phyloP scores from a whole-genome alignment of 768 basidiomycete genomes.

The Suillus cothurnatus region DNA sequence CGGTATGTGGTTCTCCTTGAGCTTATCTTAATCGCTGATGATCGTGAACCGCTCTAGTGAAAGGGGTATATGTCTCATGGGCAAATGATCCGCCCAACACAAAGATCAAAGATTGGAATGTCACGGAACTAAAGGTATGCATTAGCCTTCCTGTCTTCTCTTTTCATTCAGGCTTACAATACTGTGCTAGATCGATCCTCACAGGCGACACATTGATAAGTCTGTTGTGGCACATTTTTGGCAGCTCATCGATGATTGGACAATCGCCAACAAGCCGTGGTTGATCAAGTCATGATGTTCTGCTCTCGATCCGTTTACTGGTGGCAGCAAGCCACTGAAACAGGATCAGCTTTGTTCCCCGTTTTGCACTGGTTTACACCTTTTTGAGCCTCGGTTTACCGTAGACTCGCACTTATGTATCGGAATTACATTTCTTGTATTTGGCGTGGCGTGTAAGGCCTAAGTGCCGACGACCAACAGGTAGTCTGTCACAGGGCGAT shows the following conservation, averaged over 20 bases:
- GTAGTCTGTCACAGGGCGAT: not conserved
- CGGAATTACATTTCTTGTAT: not conserved
- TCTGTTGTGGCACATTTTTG: constrained; percentile 95
- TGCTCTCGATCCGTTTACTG: constrained; percentile 1
- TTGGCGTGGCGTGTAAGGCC: not conserved
- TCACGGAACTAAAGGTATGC: constrained; percentile 86
- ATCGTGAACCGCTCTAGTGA: constrained; percentile 54
- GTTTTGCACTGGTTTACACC: not conserved
- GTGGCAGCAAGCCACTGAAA: not conserved
- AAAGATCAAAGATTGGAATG: constrained; percentile 96
- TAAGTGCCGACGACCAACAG: not conserved
- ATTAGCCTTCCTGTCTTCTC: not conserved
- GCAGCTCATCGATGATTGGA: constrained; percentile 90
- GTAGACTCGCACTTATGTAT: not conserved
- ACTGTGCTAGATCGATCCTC: constrained; percentile 75
- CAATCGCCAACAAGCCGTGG: constrained; percentile 76
- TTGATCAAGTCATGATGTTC: constrained; percentile 49
- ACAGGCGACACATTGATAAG: constrained; percentile 91
- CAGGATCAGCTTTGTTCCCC: not conserved
- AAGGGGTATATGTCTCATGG: constrained; percentile 96
- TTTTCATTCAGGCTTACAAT: not conserved
- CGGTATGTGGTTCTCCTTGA: constrained; percentile 48
- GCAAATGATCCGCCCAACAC: constrained; percentile 87
- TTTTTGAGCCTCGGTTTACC: not conserved
- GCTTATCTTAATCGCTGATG: not conserved